A percentile compares a stretch with the other conserved stretches of the same genome.
Conservation (phyloP, 2,329 filamentous ascomycete species). For the Colletotrichum trifolii region DNA sequence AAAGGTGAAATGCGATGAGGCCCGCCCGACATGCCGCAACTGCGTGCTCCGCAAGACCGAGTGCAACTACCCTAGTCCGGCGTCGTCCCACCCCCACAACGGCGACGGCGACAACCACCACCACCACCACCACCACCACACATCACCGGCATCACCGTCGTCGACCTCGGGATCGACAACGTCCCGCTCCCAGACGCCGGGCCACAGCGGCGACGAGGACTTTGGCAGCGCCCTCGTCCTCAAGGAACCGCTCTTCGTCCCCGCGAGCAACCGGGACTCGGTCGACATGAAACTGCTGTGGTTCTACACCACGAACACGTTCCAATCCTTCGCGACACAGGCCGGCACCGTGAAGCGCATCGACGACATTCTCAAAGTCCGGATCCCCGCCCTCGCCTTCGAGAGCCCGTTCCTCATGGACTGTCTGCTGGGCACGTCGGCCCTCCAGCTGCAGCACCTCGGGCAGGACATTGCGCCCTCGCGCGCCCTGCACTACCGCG, state of each 20-base stretch:
- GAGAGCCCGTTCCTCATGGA: conserved; percentile 66
- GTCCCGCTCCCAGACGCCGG: conserved; percentile 19
- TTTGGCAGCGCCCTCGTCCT: conserved; percentile 33
- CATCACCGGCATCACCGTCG: conserved; percentile 21
- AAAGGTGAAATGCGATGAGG: conserved; percentile 67
- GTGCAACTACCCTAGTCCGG: conserved; percentile 57
- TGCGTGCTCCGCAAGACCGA: conserved; percentile 60
- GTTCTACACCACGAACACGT: conserved; percentile 63
- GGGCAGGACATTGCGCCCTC: conserved; percentile 51
- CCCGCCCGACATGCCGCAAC: conserved; percentile 58
- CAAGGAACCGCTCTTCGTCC: conserved; percentile 42
- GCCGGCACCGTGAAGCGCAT: conserved; percentile 47
- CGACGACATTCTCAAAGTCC: conserved; percentile 57
- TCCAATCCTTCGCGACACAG: conserved; percentile 57
- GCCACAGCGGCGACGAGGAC: conserved; percentile 27
- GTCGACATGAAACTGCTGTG: conserved; percentile 66
- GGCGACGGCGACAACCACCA: background rate
- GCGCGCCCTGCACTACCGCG: conserved; percentile 57
- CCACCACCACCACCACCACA: too few relatives aligned
- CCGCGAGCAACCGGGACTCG: conserved; percentile 45
- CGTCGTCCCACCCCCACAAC: conserved; percentile 23
- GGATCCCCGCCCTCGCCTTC: conserved; percentile 62
- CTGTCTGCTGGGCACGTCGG: conserved; percentile 62
- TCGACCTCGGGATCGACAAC: conserved; percentile 19
- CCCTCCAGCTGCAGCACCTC: conserved; percentile 59